Evolutionary conservation across 768 basidiomycete genomes (phyloP), one percentile per base, ranked within the genome.

Genomic region (Paxillus rubicundulus): DNA sequence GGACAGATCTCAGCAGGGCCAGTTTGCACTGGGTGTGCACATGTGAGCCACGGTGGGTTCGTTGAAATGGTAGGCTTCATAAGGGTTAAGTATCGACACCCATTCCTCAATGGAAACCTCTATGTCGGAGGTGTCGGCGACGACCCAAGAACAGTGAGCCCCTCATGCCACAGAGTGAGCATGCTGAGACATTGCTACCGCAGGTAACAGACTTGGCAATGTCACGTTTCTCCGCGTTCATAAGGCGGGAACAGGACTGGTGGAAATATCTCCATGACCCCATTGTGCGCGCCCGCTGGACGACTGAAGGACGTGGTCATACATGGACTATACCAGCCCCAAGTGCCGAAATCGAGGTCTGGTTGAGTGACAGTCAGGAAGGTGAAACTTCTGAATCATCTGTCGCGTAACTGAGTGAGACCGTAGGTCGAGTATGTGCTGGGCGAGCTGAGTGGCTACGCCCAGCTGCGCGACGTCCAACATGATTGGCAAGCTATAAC

Each of bases 141-240:
- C 54, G 66, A 68, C 45, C 78, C 79, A 28, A 71, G 77, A 60
- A 81, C 80, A 24, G 80, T 80, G 54, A 63, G 66, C 34, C 14
- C 9, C 8, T n/a, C 12, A 17, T 17, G 8, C n/a, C 16, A 9
- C 30, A 9, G 9, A 28, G 4, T 34, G 36, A 52, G 33, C 8
- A 21, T 24, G 13, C 24, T 24, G 6, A 34, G 10, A 40, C 36
- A 38, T 52, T 10, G 34, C 43, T 14, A 7, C 17, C 37, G 21
- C 50, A 82, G 79, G 70, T 82, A 6, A 54, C 64, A 27, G 80
- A 82, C 44, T 58, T 79, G 44, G 79, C 78, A 1, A 81, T 82
- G 79, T 72, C 70, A 28, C 65, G 73, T 47, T 65, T 76, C 52
- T 81, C 80, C 33, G 73, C 72, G 14, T 68, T 71, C 43, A 62